Conservation (phyloP, 169 alveolate species). For the Eimeria necatrix region DNA sequence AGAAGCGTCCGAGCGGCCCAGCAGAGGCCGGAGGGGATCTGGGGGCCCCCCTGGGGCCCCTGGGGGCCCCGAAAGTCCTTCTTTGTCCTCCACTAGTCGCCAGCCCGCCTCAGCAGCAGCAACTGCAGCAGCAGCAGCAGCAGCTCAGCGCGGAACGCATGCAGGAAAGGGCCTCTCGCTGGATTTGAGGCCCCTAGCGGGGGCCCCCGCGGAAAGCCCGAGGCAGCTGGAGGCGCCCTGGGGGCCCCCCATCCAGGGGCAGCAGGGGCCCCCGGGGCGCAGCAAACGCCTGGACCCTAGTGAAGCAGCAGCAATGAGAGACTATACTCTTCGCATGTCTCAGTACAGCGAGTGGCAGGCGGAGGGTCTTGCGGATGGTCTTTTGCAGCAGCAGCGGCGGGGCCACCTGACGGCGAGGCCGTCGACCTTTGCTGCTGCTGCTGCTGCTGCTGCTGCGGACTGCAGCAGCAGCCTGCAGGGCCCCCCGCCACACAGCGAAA, state of each 20-base stretch:
- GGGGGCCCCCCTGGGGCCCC: background rate
- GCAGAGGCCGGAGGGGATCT: background rate
- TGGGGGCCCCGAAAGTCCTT: too few species aligned
- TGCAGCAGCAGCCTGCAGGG: slow-evolving; percentile 23
- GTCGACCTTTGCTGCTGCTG: background rate
- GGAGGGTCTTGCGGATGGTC: background rate
- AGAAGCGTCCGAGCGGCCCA: background rate
- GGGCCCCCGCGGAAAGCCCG: background rate
- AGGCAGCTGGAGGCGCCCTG: too few species aligned
- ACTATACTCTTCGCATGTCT: slow-evolving; percentile 1
- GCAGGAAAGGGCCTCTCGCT: background rate
- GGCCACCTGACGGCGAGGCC: slow-evolving; percentile 57
- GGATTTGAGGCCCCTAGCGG: background rate
- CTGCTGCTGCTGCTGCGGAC: background rate
- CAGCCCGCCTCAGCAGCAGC: too few species aligned
- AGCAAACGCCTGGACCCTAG: background rate
- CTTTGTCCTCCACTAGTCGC: too few species aligned
- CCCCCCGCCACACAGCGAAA: background rate
- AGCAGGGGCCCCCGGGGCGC: background rate
- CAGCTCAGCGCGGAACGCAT: too few species aligned
- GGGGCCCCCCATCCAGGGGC: background rate
- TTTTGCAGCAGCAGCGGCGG: slow-evolving; percentile 15
- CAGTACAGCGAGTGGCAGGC: slow-evolving; percentile 59
- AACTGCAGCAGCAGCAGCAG: slow-evolving; percentile 44
- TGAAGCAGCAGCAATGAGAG: background rate